Percentiles rank a stretch among this genome's conserved stretches.
These are phyloP conservation scores for Triticum timopheevii DNA, from an alignment of 176 grass and related monocot genomes.

Conservation along the genomic window DNA sequence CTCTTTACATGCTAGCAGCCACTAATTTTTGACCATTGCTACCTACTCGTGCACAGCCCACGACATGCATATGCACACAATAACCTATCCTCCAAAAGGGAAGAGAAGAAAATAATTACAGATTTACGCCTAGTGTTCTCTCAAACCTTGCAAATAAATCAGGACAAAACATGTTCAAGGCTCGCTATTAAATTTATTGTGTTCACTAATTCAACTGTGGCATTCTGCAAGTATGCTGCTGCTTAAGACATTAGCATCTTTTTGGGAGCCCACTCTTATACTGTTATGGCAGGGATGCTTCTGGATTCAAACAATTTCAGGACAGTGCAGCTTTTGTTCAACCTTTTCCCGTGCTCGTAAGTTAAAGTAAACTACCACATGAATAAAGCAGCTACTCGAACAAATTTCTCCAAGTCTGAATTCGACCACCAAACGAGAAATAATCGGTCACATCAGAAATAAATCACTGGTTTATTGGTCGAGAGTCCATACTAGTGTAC, in stretches of 20 bases:
- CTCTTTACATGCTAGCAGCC: background rate
- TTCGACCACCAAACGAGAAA: background rate
- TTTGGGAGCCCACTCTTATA: too few relatives aligned
- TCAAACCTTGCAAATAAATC: too few relatives aligned
- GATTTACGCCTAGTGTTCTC: too few relatives aligned
- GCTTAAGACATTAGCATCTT: too few relatives aligned
- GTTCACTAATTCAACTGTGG: too few relatives aligned
- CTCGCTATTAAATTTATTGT: too few relatives aligned
- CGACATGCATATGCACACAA: background rate
- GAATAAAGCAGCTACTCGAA: background rate
- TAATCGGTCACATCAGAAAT: background rate
- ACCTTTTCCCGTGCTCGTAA: background rate
- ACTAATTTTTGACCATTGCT: background rate
- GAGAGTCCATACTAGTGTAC: background rate
- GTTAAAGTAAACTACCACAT: background rate
- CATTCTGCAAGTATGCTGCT: too few relatives aligned
- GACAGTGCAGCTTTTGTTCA: background rate
- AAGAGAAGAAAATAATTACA: background rate
- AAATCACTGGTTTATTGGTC: background rate
- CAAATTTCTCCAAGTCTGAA: background rate
- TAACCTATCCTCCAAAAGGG: background rate
- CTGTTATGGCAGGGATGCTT: too few relatives aligned
- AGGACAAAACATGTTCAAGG: too few relatives aligned
- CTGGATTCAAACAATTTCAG: too few relatives aligned
- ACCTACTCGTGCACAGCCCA: background rate